Conservation (phyloP, 768 basidiomycete genomes). For the Podaxis sp. region DNA sequence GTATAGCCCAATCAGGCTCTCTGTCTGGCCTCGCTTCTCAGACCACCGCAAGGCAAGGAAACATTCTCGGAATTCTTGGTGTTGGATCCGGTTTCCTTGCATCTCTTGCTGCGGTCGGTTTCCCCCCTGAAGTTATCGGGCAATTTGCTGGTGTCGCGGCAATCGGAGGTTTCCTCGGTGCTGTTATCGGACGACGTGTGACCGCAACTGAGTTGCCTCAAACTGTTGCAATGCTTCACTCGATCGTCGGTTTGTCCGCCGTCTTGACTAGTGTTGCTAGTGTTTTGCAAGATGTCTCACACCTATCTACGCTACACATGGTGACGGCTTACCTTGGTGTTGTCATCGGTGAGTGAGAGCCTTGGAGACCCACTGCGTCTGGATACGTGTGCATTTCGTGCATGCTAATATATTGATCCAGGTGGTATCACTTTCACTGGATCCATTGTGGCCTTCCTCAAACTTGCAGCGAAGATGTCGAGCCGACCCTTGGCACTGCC, state of each 20-base stretch:
- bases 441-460: slow-evolving; percentile 85
- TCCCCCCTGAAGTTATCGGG: slow-evolving; percentile 64
- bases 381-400: no score
- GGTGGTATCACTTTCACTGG: slow-evolving; percentile 88
- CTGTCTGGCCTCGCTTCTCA: slow-evolving; percentile 78
- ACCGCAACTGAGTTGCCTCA: slow-evolving; percentile 88
- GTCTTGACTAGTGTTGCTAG: slow-evolving; percentile 84
- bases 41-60: slow-evolving; percentile 81
- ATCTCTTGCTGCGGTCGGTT: slow-evolving; percentile 80
- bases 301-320: slow-evolving; percentile 69
- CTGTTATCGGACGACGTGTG: slow-evolving; percentile 75
- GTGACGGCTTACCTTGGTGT: slow-evolving; percentile 85
- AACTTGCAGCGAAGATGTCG: slow-evolving; percentile 78
- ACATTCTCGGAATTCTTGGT: slow-evolving; percentile 82
- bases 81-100: slow-evolving; percentile 79
- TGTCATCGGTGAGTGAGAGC: slow-evolving; percentile 59
- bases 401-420: slow-evolving; percentile 16
- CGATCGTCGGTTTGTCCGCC: slow-evolving; percentile 86
- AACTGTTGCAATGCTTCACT: slow-evolving; percentile 73
- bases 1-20: slow-evolving; percentile 43
- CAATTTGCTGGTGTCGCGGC: slow-evolving; percentile 78
- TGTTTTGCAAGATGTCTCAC: slow-evolving; percentile 66
- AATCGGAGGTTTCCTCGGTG: slow-evolving; percentile 66
- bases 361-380: not conserved
- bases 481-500: slow-evolving; percentile 71